These are phyloP conservation scores for Tylopilus cervinicoccineus DNA, from an alignment of 768 basidiomycete genomes.

Conservation along the genomic window DNA sequence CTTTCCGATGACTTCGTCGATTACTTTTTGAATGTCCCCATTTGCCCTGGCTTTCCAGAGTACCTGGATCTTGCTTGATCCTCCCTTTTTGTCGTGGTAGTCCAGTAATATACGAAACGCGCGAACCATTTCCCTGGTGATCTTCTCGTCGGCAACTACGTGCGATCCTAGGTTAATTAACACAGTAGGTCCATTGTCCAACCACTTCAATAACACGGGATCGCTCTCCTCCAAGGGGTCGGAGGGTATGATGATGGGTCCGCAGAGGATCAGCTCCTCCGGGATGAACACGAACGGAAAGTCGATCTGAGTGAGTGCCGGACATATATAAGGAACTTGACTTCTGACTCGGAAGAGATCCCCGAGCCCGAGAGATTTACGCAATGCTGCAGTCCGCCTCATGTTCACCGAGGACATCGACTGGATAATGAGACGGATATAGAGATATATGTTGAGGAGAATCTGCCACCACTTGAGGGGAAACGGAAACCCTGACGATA, in stretches of 20 bases:
- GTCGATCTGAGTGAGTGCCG: conserved; percentile 2
- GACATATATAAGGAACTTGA: neutral
- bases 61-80: conserved; percentile 1
- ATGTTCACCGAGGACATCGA: neutral
- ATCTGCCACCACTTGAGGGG: conserved; percentile 17
- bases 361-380: conserved; percentile 1
- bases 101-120: conserved; percentile 8
- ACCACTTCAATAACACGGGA: neutral
- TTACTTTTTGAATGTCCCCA: neutral
- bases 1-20: neutral
- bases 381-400: neutral
- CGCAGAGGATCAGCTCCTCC: conserved; percentile 5
- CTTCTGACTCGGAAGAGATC: no score
- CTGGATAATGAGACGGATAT: neutral
- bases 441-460: conserved; percentile 8
- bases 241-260: no score
- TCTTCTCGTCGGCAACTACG: neutral
- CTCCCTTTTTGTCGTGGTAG: neutral
- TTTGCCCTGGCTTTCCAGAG: conserved; percentile 7
- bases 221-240: conserved; percentile 9
- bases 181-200: conserved; percentile 10
- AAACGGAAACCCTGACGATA: conserved; percentile 7
- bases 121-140: neutral
- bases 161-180: conserved; percentile 10
- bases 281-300: conserved; percentile 5